Conservation (phyloP, 2,329 filamentous ascomycete species). For the Pseudogymnoascus sp. region DNA sequence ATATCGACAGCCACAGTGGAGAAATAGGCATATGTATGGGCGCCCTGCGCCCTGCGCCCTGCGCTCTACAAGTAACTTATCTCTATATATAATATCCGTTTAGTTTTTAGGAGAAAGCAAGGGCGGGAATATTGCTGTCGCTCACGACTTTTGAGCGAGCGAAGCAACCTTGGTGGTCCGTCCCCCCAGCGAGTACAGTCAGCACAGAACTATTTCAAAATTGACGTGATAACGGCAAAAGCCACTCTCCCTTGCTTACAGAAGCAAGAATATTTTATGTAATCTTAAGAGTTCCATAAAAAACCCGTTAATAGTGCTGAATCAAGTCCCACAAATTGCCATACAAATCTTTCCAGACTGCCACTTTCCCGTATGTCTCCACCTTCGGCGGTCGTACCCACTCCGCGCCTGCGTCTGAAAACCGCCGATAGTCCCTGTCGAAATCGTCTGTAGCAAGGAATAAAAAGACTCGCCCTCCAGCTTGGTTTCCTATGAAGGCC, state of each 20-base stretch:
- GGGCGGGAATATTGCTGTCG: too few species aligned
- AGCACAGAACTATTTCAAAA: too few species aligned
- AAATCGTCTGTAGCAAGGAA: slow-evolving; percentile 11
- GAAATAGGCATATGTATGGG: not conserved
- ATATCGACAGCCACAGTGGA: not conserved
- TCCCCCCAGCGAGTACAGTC: too few species aligned
- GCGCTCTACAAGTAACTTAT: not conserved
- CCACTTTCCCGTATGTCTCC: not conserved
- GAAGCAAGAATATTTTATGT: too few species aligned
- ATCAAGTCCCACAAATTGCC: slow-evolving; percentile 7
- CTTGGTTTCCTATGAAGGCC: not conserved
- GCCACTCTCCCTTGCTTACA: too few species aligned
- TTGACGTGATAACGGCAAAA: too few species aligned
- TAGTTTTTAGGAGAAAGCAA: too few species aligned
- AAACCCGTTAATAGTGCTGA: not conserved
- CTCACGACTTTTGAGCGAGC: too few species aligned
- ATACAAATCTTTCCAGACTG: slow-evolving; percentile 3
- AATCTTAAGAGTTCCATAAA: not conserved
- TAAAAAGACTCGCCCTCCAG: slow-evolving; percentile 10
- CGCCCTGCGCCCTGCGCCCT: not conserved
- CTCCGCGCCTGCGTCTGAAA: not conserved
- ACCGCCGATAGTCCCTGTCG: not conserved
- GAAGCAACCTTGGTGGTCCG: too few species aligned
- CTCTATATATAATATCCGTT: not conserved
- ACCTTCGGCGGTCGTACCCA: not conserved